phyloP scores from a whole-genome alignment of 179 eudicot species.

The Actinidia arguta region DNA sequence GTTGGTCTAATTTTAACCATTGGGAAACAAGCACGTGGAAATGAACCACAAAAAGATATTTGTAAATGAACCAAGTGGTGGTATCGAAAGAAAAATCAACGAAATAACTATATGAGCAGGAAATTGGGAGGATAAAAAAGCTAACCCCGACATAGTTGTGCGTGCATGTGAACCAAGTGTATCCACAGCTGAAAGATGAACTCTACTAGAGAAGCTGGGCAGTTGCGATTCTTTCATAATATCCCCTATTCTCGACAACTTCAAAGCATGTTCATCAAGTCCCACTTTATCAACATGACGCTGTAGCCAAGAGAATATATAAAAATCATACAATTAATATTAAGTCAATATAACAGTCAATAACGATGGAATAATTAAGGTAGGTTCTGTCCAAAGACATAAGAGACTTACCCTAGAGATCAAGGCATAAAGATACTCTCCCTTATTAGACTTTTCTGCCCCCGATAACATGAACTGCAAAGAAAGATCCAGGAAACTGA shows the following conservation, averaged over 20 bases:
- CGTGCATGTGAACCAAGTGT: slow-evolving; percentile 41
- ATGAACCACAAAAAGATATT: no score
- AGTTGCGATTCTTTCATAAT: slow-evolving; percentile 34
- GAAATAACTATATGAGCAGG: slow-evolving; percentile 11
- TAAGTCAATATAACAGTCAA: not conserved
- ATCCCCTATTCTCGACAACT: slow-evolving; percentile 40
- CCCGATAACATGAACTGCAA: slow-evolving; percentile 76
- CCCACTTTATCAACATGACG: slow-evolving; percentile 49
- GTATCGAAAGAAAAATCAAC: not conserved
- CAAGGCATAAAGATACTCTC: slow-evolving; percentile 57
- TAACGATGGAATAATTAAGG: slow-evolving; percentile 8
- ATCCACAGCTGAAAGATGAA: slow-evolving; percentile 39
- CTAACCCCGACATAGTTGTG: slow-evolving; percentile 44
- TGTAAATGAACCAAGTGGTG: no score
- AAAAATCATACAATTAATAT: not conserved
- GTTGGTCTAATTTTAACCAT: no score
- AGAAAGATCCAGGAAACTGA: slow-evolving; percentile 16
- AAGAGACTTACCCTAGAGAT: slow-evolving; percentile 57
- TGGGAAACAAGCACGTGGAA: no score
- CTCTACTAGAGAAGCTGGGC: slow-evolving; percentile 40
- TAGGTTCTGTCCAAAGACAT: not conserved
- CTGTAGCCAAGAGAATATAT: slow-evolving; percentile 28
- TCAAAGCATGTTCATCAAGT: slow-evolving; percentile 26
- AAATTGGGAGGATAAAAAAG: slow-evolving; percentile 3
- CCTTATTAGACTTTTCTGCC: slow-evolving; percentile 57